Evolutionary conservation across 2,329 filamentous ascomycete genomes (phyloP).

Genomic region (Whalleya microplaca): DNA sequence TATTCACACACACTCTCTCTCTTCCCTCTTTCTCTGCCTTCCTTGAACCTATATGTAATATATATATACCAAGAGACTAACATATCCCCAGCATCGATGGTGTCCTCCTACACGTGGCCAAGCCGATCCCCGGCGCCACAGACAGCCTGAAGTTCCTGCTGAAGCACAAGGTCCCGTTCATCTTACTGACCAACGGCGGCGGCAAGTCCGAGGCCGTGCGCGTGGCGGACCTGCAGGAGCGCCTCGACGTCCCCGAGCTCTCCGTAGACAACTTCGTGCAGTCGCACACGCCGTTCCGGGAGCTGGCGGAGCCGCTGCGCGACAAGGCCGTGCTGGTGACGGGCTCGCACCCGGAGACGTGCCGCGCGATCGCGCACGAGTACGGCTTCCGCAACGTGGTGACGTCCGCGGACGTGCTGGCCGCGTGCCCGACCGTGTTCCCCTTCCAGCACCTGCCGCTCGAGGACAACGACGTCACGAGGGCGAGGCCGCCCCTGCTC

Average conservation of each 20-base stretch:
- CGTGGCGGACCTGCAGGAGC: constrained; percentile 68
- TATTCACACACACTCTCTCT: background rate
- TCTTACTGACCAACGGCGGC: constrained; percentile 94
- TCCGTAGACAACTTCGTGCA: constrained; percentile 77
- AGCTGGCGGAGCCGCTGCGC: constrained; percentile 54
- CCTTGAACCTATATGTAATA: background rate
- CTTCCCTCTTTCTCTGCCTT: no score
- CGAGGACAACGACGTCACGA: constrained; percentile 62
- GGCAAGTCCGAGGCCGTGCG: constrained; percentile 80
- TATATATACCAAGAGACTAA: constrained; percentile 11
- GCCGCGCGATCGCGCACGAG: constrained; percentile 72
- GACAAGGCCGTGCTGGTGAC: constrained; percentile 75
- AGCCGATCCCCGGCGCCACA: constrained; percentile 77
- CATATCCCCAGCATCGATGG: constrained; percentile 72
- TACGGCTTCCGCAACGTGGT: constrained; percentile 84
- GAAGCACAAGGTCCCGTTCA: constrained; percentile 79
- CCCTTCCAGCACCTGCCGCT: constrained; percentile 73
- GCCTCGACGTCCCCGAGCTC: constrained; percentile 66
- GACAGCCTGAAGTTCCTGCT: constrained; percentile 76
- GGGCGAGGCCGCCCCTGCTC: constrained; percentile 62
- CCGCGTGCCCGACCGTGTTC: constrained; percentile 74
- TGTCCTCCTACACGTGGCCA: constrained; percentile 83
- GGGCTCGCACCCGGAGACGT: constrained; percentile 69
- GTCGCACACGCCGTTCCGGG: constrained; percentile 86
- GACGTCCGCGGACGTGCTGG: constrained; percentile 82